These are phyloP conservation scores for Pseudozyma hubeiensis DNA, from an alignment of 1,284 basidiomycete species.

Conservation along the genomic window DNA sequence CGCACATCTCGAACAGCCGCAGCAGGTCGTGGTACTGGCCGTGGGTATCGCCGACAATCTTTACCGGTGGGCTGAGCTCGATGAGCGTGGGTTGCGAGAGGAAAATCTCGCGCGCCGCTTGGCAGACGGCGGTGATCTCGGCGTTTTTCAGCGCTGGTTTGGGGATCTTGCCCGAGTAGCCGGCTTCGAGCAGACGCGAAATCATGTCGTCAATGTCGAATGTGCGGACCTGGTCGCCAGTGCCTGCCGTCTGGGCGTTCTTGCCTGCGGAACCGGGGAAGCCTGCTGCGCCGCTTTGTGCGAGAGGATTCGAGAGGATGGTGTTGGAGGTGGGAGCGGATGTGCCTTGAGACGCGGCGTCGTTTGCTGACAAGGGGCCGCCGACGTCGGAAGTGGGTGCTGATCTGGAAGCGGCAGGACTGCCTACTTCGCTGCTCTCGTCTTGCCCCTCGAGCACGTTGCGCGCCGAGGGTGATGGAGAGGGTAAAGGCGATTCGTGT, in stretches of 20 bases:
- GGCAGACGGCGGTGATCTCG: conserved; percentile 94
- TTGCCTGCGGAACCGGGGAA: conserved; percentile 40
- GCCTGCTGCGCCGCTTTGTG: conserved; percentile 27
- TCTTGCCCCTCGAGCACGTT: conserved; percentile 46
- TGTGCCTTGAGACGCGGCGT: conserved; percentile 28
- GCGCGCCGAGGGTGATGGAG: conserved; percentile 55
- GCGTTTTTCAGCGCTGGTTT: conserved; percentile 96
- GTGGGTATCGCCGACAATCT: conserved; percentile 99
- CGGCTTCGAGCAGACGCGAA: conserved; percentile 91
- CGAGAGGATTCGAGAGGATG: conserved; percentile 54
- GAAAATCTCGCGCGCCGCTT: conserved; percentile 96
- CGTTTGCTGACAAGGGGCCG: conserved; percentile 20
- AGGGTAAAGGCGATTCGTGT: conserved; percentile 61
- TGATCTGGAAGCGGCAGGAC: conserved; percentile 30
- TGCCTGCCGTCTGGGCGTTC: conserved; percentile 31
- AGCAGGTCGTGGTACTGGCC: conserved; percentile 99
- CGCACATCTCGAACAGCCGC: conserved; percentile 98
- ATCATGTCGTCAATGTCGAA: conserved; percentile 99
- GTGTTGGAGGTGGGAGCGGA: conserved; percentile 38
- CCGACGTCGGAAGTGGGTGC: conserved; percentile 18
- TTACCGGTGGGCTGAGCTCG: conserved; percentile 96
- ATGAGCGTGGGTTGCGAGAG: conserved; percentile 96
- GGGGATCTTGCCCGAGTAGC: conserved; percentile 96
- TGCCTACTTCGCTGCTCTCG: conserved; percentile 30
- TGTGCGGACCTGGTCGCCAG: conserved; percentile 68